Conservation (phyloP, 169 alveolate genomes). For the Plasmodium cynomolgi region DNA sequence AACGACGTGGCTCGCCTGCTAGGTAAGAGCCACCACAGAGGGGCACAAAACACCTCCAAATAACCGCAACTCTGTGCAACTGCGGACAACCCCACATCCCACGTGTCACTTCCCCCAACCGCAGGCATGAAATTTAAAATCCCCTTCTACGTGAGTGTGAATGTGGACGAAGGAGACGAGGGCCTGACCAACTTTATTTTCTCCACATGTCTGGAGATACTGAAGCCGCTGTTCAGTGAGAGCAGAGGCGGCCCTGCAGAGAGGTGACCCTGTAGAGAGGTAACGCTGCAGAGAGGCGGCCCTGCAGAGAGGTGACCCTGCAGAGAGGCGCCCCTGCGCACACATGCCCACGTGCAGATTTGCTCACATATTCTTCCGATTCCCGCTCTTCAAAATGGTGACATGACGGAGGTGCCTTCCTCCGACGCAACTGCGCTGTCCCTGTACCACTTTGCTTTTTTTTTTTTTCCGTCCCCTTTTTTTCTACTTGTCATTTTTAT, state of each 20-base stretch:
- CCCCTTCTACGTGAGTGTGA: constrained; percentile 70
- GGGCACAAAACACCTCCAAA: too few species aligned
- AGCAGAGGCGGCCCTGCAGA: not conserved
- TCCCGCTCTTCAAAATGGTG: not conserved
- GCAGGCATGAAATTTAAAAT: constrained; percentile 57
- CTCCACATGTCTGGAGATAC: constrained; percentile 40
- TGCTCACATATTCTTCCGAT: not conserved
- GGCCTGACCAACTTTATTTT: constrained; percentile 46
- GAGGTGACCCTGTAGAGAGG: not conserved
- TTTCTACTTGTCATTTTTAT: not conserved
- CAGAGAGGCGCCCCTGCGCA: too few species aligned
- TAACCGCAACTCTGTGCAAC: not conserved
- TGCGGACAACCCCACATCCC: not conserved
- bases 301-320: not conserved
- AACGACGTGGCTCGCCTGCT: constrained; percentile 56
- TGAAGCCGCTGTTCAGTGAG: constrained; percentile 13
- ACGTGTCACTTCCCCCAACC: not conserved
- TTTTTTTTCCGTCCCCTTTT: too few species aligned
- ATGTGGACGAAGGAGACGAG: constrained; percentile 64
- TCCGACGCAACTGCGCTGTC: not conserved
- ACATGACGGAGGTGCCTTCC: not conserved
- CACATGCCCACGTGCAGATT: not conserved
- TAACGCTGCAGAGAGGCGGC: not conserved
- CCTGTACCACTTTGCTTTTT: not conserved
- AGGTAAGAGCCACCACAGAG: not conserved